Conservation (phyloP, 2,329 filamentous ascomycete species). For the Rhynchosporium agropyri region DNA sequence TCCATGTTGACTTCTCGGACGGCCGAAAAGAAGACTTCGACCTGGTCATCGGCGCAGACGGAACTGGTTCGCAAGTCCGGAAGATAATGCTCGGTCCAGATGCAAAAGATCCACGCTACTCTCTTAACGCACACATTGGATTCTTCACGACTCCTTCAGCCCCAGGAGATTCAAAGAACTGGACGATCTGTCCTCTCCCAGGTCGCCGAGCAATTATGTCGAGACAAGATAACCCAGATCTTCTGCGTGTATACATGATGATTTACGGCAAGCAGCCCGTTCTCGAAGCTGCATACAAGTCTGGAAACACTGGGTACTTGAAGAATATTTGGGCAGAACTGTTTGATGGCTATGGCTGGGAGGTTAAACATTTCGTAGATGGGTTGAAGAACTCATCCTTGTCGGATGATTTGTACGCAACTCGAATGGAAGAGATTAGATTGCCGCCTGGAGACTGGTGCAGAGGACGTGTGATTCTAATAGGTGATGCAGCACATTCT, state of each 20-base stretch:
- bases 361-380: constrained; percentile 47
- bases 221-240: constrained; percentile 45
- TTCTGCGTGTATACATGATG: constrained; percentile 46
- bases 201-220: constrained; percentile 46
- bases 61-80: constrained; percentile 52
- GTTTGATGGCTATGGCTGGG: constrained; percentile 50
- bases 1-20: constrained; percentile 39
- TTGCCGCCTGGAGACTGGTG: constrained; percentile 51
- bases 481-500: constrained; percentile 58
- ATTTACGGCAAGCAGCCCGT: constrained; percentile 38
- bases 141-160: constrained; percentile 45
- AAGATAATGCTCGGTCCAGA: constrained; percentile 44
- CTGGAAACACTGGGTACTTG: constrained; percentile 29
- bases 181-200: constrained; percentile 44
- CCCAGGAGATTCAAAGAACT: constrained; percentile 43
- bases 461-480: constrained; percentile 50
- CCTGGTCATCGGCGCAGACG: constrained; percentile 58
- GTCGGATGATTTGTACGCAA: constrained; percentile 49
- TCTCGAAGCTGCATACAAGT: background rate
- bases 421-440: constrained; percentile 41
- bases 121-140: constrained; percentile 39
- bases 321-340: constrained; percentile 46
- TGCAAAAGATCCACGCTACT: constrained; percentile 29
- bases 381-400: constrained; percentile 40
- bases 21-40: constrained; percentile 44